A percentile compares a stretch with the other conserved stretches of the same genome.
phyloP scores from a whole-genome alignment of 2,329 filamentous ascomycete species.

The Phialophora chinensis region DNA sequence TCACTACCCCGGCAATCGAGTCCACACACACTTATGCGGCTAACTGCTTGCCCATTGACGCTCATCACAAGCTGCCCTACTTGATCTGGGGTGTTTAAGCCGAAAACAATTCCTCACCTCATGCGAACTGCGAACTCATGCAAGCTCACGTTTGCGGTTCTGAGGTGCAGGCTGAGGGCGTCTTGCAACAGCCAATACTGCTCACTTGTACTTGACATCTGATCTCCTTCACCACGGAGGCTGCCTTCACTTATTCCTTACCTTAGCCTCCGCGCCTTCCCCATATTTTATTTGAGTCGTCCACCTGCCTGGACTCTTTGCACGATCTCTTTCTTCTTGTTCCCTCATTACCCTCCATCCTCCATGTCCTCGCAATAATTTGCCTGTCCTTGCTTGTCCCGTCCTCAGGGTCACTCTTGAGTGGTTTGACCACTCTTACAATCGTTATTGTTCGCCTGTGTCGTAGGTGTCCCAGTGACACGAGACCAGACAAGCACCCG shows the following conservation, averaged over 20 bases:
- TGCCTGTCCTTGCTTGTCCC: constrained; percentile 33
- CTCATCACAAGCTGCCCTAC: constrained; percentile 34
- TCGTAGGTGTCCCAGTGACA: constrained; percentile 20
- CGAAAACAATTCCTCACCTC: constrained; percentile 33
- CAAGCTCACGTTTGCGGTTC: constrained; percentile 23
- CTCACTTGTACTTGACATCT: constrained; percentile 20
- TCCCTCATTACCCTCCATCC: constrained; percentile 34
- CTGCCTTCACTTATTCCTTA: constrained; percentile 5
- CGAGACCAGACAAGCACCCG: constrained; percentile 21
- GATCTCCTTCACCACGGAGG: neutral
- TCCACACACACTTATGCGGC: constrained; percentile 28
- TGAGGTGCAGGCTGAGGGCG: constrained; percentile 16
- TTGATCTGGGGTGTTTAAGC: constrained; percentile 35
- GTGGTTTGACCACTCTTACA: constrained; percentile 39
- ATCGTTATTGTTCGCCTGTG: constrained; percentile 36
- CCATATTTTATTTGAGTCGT: constrained; percentile 35
- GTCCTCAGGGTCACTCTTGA: constrained; percentile 28
- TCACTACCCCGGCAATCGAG: constrained; percentile 18
- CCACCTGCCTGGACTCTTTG: constrained; percentile 31
- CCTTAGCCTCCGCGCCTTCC: constrained; percentile 28
- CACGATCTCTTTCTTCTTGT: constrained; percentile 33
- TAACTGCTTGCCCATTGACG: constrained; percentile 29
- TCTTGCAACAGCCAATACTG: constrained; percentile 16
- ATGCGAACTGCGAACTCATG: constrained; percentile 31
- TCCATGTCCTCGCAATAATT: constrained; percentile 33